Evolutionary conservation across 2,329 filamentous ascomycete species (phyloP).

Genomic region (Parastagonospora avenae): DNA sequence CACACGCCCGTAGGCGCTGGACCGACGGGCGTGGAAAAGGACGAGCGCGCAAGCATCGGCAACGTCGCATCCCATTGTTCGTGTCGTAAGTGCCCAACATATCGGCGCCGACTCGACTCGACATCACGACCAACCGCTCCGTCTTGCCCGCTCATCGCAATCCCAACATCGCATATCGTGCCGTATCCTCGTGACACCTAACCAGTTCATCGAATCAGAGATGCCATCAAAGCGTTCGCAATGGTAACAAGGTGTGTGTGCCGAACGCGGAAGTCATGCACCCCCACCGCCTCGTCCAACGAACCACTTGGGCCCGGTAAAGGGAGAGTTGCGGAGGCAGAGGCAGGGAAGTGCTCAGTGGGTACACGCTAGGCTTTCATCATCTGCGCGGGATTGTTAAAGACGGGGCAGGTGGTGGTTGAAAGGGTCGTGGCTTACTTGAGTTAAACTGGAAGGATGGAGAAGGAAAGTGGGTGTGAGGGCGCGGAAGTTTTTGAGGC

Average conservation of each 20-base stretch:
- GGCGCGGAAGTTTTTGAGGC: constrained; percentile 43
- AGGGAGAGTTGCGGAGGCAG: constrained; percentile 80
- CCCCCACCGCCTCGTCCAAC: constrained; percentile 65
- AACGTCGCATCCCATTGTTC: background rate
- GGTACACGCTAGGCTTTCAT: constrained; percentile 99
- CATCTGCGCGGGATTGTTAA: constrained; percentile 67
- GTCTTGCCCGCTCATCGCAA: background rate
- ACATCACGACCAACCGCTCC: background rate
- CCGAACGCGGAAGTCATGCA: constrained; percentile 99
- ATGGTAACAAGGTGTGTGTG: constrained; percentile 97
- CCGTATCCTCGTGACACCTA: constrained; percentile 44
- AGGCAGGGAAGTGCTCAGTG: constrained; percentile 79
- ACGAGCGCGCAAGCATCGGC: no score
- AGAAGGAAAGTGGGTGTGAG: constrained; percentile 53
- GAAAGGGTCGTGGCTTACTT: constrained; percentile 66
- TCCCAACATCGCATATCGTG: background rate
- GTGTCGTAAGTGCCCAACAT: background rate
- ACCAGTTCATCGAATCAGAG: constrained; percentile 79
- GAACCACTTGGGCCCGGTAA: constrained; percentile 87
- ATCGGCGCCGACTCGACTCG: constrained; percentile 1
- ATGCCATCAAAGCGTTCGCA: constrained; percentile 97
- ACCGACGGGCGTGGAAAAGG: no score
- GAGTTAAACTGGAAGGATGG: constrained; percentile 99
- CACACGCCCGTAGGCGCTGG: no score
- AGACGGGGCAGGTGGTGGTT: constrained; percentile 6